Conservation (phyloP, 306 rosid species). For the Prunus campanulata region DNA sequence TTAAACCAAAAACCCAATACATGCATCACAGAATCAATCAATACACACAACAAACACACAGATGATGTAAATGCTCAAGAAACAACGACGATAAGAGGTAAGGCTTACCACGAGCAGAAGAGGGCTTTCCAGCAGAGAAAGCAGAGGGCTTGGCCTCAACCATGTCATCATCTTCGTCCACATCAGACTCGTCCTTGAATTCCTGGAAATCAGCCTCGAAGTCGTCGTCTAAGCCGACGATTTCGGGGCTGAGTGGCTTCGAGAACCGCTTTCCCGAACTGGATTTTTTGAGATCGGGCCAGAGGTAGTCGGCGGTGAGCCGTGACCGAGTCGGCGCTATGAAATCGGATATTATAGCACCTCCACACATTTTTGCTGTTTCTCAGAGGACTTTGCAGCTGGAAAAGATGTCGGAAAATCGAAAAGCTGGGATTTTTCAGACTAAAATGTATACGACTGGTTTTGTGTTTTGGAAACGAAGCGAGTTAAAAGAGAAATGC, state of each 20-base stretch:
- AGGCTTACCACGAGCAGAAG: conserved; percentile 44
- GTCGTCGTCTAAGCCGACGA: conserved; percentile 51
- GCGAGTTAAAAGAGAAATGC: too few species aligned
- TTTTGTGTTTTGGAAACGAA: not conserved
- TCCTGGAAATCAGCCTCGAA: conserved; percentile 84
- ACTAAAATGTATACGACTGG: not conserved
- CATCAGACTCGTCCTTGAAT: conserved; percentile 85
- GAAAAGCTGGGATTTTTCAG: not conserved
- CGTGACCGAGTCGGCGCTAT: conserved; percentile 48
- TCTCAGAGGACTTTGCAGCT: not conserved
- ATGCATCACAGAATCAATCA: not conserved
- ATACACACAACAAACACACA: not conserved
- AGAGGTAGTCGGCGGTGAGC: conserved; percentile 58
- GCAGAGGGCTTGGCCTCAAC: conserved; percentile 48
- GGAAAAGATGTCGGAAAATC: not conserved
- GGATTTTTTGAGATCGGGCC: conserved; percentile 65
- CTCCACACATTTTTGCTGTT: conserved; percentile 71
- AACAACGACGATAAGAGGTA: not conserved
- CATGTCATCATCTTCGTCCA: conserved; percentile 54
- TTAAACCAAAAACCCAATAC: not conserved
- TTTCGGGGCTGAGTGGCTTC: conserved; percentile 32
- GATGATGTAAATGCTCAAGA: not conserved
- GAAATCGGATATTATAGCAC: conserved; percentile 92
- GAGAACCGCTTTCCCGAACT: conserved; percentile 32
- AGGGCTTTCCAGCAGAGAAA: conserved; percentile 35